A percentile compares a stretch with the other conserved stretches of the same genome.
Conservation (phyloP, 495 filamentous ascomycete species). For the Aspergillus leporis region DNA sequence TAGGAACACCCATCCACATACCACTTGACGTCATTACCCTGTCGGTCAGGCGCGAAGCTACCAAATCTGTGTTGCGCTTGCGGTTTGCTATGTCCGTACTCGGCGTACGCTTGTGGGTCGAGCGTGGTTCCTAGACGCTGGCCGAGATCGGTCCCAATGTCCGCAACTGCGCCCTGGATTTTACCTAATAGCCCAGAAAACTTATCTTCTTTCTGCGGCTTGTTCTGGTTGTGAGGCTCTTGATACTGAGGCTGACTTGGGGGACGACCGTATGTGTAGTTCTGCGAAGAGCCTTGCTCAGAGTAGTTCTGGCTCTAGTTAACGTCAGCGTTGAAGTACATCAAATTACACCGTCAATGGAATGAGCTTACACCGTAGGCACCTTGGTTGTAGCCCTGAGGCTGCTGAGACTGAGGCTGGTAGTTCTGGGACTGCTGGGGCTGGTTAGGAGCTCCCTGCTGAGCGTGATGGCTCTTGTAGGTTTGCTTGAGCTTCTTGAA, state of each 20-base stretch:
- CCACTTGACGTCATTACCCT: slow-evolving; percentile 77
- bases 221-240: slow-evolving; percentile 25
- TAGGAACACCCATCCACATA: slow-evolving; percentile 93
- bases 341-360: neutral
- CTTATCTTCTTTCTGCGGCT: slow-evolving; percentile 44
- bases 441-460: slow-evolving; percentile 20
- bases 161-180: slow-evolving; percentile 54
- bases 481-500: slow-evolving; percentile 49
- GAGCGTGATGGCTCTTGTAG: slow-evolving; percentile 37
- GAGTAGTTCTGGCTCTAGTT: slow-evolving; percentile 1
- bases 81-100: slow-evolving; percentile 47
- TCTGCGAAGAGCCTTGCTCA: slow-evolving; percentile 10
- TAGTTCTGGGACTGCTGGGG: slow-evolving; percentile 15
- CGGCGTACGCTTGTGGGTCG: slow-evolving; percentile 50
- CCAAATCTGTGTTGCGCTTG: slow-evolving; percentile 66
- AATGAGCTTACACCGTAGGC: slow-evolving; percentile 11
- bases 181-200: slow-evolving; percentile 56
- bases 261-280: slow-evolving; percentile 14
- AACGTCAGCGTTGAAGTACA: neutral
- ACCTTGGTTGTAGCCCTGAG: slow-evolving; percentile 13
- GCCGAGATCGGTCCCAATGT: slow-evolving; percentile 51
- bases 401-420: slow-evolving; percentile 21
- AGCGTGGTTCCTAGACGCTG: slow-evolving; percentile 48
- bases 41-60: slow-evolving; percentile 74
- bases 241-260: slow-evolving; percentile 24